A percentile compares a stretch with the other conserved stretches of the same genome.
These are phyloP conservation scores for Thalassiosira mediterranea DNA, from an alignment of 352 stramenopile species.

Conservation along the genomic window DNA sequence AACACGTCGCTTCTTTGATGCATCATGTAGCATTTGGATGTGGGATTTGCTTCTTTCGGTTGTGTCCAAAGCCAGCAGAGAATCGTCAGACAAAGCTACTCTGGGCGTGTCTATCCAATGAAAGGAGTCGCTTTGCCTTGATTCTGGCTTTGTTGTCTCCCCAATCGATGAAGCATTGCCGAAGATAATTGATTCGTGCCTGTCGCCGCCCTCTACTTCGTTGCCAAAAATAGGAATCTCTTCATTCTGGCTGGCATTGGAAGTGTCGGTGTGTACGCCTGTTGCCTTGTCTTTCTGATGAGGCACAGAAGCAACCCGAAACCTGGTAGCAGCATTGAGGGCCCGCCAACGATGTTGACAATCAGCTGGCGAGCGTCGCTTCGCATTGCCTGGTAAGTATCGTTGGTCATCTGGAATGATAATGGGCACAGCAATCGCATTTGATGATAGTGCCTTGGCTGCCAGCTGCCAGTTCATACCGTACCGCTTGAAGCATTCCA, in stretches of 20 bases:
- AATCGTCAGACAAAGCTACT: not conserved
- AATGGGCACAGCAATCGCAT: not conserved
- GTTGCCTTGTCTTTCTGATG: too few relatives aligned
- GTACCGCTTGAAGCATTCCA: constrained; percentile 50
- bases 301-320: too few relatives aligned
- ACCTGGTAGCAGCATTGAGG: constrained; percentile 10
- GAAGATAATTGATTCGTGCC: constrained; percentile 28
- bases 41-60: constrained; percentile 1
- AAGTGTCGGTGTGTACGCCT: too few relatives aligned
- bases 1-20: constrained; percentile 38
- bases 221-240: constrained; percentile 15
- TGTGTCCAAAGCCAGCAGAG: not conserved
- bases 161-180: not conserved
- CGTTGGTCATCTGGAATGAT: not conserved
- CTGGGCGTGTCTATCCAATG: constrained; percentile 17
- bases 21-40: constrained; percentile 28
- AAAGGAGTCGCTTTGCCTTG: not conserved
- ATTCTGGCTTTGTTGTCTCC: not conserved
- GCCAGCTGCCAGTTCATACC: constrained; percentile 75
- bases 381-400: constrained; percentile 3
- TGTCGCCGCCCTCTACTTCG: not conserved
- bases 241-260: constrained; percentile 21
- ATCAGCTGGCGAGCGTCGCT: constrained; percentile 29
- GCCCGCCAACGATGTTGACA: constrained; percentile 43
- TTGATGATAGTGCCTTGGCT: constrained; percentile 32